Base-by-base conservation (phyloP, 1,284 basidiomycete species). In the Ganoderma lingzhi region DNA sequence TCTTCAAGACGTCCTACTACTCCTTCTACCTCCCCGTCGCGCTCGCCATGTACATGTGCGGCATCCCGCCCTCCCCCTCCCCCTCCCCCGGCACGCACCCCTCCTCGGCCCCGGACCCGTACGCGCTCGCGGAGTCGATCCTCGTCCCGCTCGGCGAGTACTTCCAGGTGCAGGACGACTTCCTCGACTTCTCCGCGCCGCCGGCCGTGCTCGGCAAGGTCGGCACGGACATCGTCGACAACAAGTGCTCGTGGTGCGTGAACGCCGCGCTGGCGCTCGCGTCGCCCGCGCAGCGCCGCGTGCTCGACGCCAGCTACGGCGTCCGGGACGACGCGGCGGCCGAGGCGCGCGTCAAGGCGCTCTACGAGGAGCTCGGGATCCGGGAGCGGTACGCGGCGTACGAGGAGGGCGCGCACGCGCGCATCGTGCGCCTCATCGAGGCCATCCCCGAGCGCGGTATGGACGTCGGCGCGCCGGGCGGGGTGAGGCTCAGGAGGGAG, bases 121-220 rank as follows among this genome's bases (percentile, higher is more conserved):
- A 96, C 86, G 87, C 93, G 68, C 82, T 90, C 72, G 94, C 97
- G 0, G 86, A 92, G 64, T 88, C 90, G 63, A 97, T 99, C 78
- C 89, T 99, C 62, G 84, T 99, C 66, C 96, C 95, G 10, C 88
- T 99, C 71, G 97, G 98, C 69, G 96, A 98, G 82, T 99, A 99
- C 84, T 99, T 99, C 91, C 97, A 99, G 84, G 89, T 98, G 63
- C 97, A 99, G 82, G 97, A 99, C 82, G 98, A 99, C 82, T 99
- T 93, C 83, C 90, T 99, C 74, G 97, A 99, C 83, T 98, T 92
- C 80, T 93, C 93, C 64, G 96, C 93, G 12, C 89, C 94, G 2
- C 95, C 96, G 0, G 96, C 97, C 83, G 88, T 94, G 75, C 94
- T 99, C 67, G 98, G 97, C 72, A 99, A 99, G 85, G 90, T 99